Base-by-base conservation (phyloP, 345 rosid species). In the Euphorbia tirucalli region DNA sequence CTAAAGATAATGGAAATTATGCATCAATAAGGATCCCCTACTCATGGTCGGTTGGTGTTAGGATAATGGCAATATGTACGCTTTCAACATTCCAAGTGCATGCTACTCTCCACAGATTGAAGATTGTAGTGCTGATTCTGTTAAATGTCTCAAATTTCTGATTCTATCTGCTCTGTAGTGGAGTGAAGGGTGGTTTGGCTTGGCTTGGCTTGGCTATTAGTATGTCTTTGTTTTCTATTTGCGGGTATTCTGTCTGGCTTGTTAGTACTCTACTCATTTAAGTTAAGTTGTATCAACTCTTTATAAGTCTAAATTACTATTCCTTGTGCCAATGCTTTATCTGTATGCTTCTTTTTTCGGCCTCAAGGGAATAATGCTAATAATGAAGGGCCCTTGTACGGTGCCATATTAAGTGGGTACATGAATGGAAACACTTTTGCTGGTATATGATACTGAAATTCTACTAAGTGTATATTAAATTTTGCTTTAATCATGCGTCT, bases 171-270 rank as follows among this genome's bases (percentile, higher is more conserved):
- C 66, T 22, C 61, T 50, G 56, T 32, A 55, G 65, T 62, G 31
- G 61, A 54, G 31, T 27, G 59, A 27, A 32, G 48, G 6, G 25
- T 35, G 22, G n/a, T n/a, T n/a, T n/a, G n/a, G n/a, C n/a, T n/a
- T n/a, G n/a, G 1, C 19, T 19, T 55, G 37, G 15, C 43, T 74
- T 61, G 69, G 48, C 56, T 19, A 56, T 54, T 67, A 54, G 24
- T 74, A 67, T 66, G 52, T 14, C 3, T 46, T 3, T 25, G 16
- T 58, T 72, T 57, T 66, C 43, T 35, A n/a, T 43, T 74, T 24
- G 75, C 44, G 41, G 60, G 50, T 73, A n/a, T 30, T 66, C 66
- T 28, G 68, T 70, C 21, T 61, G 73, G 68, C 59, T 35, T 73
- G 63, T 31, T 28, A 37, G 25, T 31, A 43, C 21, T 55, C 57